A percentile compares a stretch with the other conserved stretches of the same genome.
These are phyloP conservation scores for Annulohypoxylon truncatum DNA, from an alignment of 2,329 filamentous ascomycete species.

Conservation along the genomic window DNA sequence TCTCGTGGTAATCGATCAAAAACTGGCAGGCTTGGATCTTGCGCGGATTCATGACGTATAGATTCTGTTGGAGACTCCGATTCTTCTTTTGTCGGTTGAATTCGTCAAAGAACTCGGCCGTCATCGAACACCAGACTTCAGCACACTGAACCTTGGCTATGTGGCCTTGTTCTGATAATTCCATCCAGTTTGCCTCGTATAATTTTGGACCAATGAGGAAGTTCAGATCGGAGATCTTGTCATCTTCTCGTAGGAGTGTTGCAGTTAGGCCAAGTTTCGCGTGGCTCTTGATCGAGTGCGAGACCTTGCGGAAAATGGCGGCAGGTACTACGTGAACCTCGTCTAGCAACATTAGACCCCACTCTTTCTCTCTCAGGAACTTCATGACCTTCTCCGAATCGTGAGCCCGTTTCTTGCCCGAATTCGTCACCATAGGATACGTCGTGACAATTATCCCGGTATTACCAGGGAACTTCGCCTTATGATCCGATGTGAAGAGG, in stretches of 20 bases:
- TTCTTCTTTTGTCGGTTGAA: slow-evolving; percentile 71
- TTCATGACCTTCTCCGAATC: slow-evolving; percentile 98
- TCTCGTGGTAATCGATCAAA: slow-evolving; percentile 97
- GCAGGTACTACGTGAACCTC: slow-evolving; percentile 98
- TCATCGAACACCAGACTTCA: slow-evolving; percentile 99
- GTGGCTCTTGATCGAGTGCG: slow-evolving; percentile 91
- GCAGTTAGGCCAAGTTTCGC: slow-evolving; percentile 95
- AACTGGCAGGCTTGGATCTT: slow-evolving; percentile 99
- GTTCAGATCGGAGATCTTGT: slow-evolving; percentile 97
- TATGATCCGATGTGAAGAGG: slow-evolving; percentile 94
- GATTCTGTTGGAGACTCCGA: slow-evolving; percentile 54
- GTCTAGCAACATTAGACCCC: slow-evolving; percentile 96
- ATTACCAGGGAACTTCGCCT: slow-evolving; percentile 83
- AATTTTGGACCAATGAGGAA: slow-evolving; percentile 97
- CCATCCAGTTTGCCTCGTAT: slow-evolving; percentile 99
- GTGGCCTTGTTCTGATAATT: slow-evolving; percentile 94
- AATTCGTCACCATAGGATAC: slow-evolving; percentile 98
- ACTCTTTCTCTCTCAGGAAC: slow-evolving; percentile 88
- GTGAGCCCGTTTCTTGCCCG: slow-evolving; percentile 80
- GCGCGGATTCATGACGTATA: slow-evolving; percentile 97
- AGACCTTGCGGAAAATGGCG: slow-evolving; percentile 95
- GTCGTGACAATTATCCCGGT: slow-evolving; percentile 98
- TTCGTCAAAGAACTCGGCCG: slow-evolving; percentile 95
- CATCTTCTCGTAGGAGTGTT: slow-evolving; percentile 93
- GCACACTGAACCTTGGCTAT: slow-evolving; percentile 98